Percentiles rank a stretch among this genome's conserved stretches.
Conservation (phyloP, 2,329 filamentous ascomycete genomes). For the Hypoxylon sp. region DNA sequence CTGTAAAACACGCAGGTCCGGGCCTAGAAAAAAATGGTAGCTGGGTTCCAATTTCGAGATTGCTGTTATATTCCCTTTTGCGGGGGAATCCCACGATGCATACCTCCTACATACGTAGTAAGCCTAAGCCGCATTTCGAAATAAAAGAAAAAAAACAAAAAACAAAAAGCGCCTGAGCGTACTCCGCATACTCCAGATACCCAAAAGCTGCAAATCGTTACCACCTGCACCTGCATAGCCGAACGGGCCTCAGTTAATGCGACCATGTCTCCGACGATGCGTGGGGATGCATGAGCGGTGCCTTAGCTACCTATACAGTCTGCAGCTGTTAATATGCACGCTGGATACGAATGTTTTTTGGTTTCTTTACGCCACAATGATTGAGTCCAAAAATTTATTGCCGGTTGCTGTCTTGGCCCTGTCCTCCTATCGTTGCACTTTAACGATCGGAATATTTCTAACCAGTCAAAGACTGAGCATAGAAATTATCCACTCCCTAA, state of each 20-base stretch:
- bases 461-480: constrained; percentile 49
- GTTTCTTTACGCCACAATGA: constrained; percentile 42
- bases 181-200: constrained; percentile 44
- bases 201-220: constrained; percentile 41
- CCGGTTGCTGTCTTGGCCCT: constrained; percentile 51
- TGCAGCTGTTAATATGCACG: constrained; percentile 35
- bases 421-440: constrained; percentile 50
- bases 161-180: constrained; percentile 35
- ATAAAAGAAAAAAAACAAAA: constrained; percentile 3
- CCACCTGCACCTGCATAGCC: constrained; percentile 52
- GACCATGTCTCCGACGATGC: constrained; percentile 55
- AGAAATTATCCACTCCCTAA: constrained; percentile 52
- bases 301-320: constrained; percentile 45
- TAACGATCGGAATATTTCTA: constrained; percentile 52
- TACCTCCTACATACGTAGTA: constrained; percentile 36
- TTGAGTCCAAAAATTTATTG: constrained; percentile 49
- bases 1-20: constrained; percentile 42
- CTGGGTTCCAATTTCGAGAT: constrained; percentile 41
- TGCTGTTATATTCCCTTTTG: constrained; percentile 41
- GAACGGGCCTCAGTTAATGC: constrained; percentile 53
- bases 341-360: constrained; percentile 25
- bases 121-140: constrained; percentile 40
- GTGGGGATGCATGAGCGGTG: constrained; percentile 52
- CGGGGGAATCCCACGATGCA: constrained; percentile 46
- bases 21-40: constrained; percentile 33